phyloP scores from a whole-genome alignment of 2,329 filamentous ascomycete species.

The Penicillium occitanis region DNA sequence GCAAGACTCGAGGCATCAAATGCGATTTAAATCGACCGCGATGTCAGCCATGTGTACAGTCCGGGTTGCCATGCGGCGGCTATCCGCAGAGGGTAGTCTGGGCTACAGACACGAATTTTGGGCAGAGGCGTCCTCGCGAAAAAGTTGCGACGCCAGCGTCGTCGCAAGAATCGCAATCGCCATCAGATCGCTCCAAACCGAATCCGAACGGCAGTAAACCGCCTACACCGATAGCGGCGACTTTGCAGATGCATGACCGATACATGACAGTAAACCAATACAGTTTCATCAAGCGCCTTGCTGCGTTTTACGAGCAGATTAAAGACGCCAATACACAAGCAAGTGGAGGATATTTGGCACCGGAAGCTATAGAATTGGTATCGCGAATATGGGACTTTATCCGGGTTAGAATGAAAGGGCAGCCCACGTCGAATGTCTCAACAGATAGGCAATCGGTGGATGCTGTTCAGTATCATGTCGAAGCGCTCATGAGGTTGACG shows the following conservation, averaged over 20 bases:
- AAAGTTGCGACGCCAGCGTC: not conserved
- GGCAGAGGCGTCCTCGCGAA: conserved; percentile 18
- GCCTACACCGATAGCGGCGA: conserved; percentile 1
- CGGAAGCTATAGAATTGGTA: conserved; percentile 28
- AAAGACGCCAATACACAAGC: conserved; percentile 23
- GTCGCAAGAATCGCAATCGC: conserved; percentile 13
- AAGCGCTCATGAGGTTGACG: conserved; percentile 41
- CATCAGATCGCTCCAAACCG: conserved; percentile 3
- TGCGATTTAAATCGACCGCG: conserved; percentile 34
- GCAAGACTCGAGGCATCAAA: conserved; percentile 29
- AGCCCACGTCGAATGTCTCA: conserved; percentile 22
- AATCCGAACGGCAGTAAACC: conserved; percentile 1
- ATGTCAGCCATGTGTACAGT: conserved; percentile 29
- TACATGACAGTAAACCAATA: conserved; percentile 27
- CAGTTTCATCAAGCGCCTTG: conserved; percentile 30
- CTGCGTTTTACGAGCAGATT: conserved; percentile 29
- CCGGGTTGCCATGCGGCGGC: conserved; percentile 25
- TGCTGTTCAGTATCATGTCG: conserved; percentile 32
- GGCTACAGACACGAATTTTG: conserved; percentile 22
- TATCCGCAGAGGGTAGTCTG: conserved; percentile 32
- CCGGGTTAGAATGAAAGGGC: conserved; percentile 25
- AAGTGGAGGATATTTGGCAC: conserved; percentile 24
- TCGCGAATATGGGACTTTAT: conserved; percentile 30
- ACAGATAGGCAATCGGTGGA: conserved; percentile 16
- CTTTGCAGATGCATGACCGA: conserved; percentile 14